phyloP scores from a whole-genome alignment of 768 basidiomycete species.

The Russula olivacea region DNA sequence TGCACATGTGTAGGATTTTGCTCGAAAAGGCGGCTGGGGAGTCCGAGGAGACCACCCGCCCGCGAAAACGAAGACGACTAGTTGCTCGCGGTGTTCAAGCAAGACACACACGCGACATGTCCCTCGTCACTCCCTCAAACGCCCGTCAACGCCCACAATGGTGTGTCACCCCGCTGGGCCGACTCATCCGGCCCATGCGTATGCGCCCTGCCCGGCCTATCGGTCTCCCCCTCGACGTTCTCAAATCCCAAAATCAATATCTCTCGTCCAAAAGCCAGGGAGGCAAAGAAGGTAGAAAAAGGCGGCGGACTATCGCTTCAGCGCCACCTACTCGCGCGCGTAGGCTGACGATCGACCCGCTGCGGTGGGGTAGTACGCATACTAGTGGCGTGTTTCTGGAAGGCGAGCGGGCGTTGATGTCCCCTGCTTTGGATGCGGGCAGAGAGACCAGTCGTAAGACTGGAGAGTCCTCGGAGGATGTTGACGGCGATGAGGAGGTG shows the following conservation, averaged over 20 bases:
- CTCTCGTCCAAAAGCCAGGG: slow-evolving; percentile 18
- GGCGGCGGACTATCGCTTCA: slow-evolving; percentile 32
- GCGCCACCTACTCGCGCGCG: slow-evolving; percentile 55
- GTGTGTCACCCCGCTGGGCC: slow-evolving; percentile 61
- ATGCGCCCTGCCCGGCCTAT: slow-evolving; percentile 68
- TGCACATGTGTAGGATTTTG: slow-evolving; percentile 30
- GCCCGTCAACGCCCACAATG: slow-evolving; percentile 51
- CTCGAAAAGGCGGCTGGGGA: slow-evolving; percentile 33
- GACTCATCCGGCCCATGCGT: slow-evolving; percentile 57
- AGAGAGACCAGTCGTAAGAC: slow-evolving; percentile 3
- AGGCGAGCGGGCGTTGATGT: slow-evolving; percentile 1
- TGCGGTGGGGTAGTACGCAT: slow-evolving; percentile 62
- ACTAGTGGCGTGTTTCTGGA: slow-evolving; percentile 64
- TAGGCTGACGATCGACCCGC: slow-evolving; percentile 63
- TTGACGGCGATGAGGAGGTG: slow-evolving; percentile 13
- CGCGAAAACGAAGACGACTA: slow-evolving; percentile 40
- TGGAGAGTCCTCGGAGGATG: neutral
- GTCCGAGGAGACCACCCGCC: slow-evolving; percentile 31
- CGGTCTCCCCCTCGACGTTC: slow-evolving; percentile 9
- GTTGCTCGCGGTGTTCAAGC: slow-evolving; percentile 35
- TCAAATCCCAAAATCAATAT: slow-evolving; percentile 23
- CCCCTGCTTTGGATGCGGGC: slow-evolving; percentile 14
- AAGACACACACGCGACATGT: slow-evolving; percentile 55
- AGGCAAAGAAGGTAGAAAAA: slow-evolving; percentile 35
- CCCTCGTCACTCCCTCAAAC: slow-evolving; percentile 54